phyloP scores from a whole-genome alignment of 179 eudicot genomes.

The Pouteria campechiana region DNA sequence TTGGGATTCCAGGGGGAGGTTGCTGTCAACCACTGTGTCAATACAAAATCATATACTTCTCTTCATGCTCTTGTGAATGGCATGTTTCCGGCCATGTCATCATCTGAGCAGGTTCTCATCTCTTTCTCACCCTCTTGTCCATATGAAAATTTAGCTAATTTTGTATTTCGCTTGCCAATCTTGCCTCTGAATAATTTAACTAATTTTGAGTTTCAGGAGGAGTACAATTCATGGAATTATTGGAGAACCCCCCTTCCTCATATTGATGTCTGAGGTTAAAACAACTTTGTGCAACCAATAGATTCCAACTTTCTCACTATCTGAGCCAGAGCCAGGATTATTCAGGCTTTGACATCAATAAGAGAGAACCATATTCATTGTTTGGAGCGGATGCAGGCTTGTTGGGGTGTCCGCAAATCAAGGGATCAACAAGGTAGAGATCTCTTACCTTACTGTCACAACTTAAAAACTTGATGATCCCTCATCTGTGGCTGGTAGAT shows the following conservation, averaged over 20 bases:
- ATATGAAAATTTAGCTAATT: background rate
- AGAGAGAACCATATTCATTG: too few relatives aligned
- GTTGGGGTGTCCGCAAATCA: too few relatives aligned
- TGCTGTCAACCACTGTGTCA: conserved; percentile 55
- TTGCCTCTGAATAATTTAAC: too few relatives aligned
- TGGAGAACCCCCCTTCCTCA: conserved; percentile 73
- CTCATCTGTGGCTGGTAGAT: too few relatives aligned
- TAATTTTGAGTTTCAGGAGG: conserved; percentile 85
- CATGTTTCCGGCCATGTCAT: conserved; percentile 66
- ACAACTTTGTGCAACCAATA: too few relatives aligned
- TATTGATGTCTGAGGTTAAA: conserved; percentile 16
- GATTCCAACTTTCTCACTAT: too few relatives aligned
- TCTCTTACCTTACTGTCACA: too few relatives aligned
- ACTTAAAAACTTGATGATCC: too few relatives aligned
- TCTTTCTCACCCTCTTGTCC: background rate
- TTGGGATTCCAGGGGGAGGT: conserved; percentile 65
- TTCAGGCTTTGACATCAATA: too few relatives aligned
- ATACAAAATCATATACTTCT: conserved; percentile 75
- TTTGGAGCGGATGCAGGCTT: too few relatives aligned
- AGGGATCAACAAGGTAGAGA: too few relatives aligned
- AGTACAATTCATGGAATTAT: conserved; percentile 80
- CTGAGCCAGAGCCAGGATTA: too few relatives aligned
- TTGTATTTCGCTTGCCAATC: background rate
- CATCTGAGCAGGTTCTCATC: conserved; percentile 52
- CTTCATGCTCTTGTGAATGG: conserved; percentile 75